A percentile compares a stretch with the other conserved stretches of the same genome.
These are phyloP conservation scores for Isochrysis galbana DNA, from an alignment of 78 protist species.

Conservation along the genomic window DNA sequence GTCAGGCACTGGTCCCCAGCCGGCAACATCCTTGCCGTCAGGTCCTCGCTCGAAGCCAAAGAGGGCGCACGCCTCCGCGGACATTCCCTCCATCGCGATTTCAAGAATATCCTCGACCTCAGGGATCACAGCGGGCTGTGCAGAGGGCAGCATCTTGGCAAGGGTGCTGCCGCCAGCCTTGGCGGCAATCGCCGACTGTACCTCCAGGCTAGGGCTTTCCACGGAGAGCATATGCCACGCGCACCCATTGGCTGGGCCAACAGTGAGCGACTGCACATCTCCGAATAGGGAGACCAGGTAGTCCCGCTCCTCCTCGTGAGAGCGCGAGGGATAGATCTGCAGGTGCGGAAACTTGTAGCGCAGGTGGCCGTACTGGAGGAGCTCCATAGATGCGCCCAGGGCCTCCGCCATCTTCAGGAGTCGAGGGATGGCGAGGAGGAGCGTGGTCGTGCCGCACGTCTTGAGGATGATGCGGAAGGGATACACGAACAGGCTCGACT, in stretches of 20 bases:
- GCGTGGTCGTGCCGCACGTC: constrained; percentile 92
- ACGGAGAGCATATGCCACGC: neutral
- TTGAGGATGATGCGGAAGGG: constrained; percentile 68
- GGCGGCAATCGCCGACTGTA: neutral
- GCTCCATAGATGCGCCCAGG: constrained; percentile 42
- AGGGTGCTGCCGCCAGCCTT: neutral
- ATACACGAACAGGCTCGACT: constrained; percentile 82
- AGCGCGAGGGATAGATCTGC: constrained; percentile 49
- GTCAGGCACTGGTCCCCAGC: neutral
- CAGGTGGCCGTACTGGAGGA: constrained; percentile 75
- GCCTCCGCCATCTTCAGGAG: neutral
- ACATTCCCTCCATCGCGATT: neutral
- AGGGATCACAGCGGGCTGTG: too few relatives aligned
- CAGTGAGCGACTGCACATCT: neutral
- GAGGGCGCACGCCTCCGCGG: neutral
- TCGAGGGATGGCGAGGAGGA: constrained; percentile 68
- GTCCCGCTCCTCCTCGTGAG: too few relatives aligned
- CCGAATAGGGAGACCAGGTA: neutral
- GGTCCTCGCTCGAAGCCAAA: neutral
- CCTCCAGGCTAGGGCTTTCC: neutral
- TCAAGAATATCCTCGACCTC: neutral
- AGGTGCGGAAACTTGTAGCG: constrained; percentile 75
- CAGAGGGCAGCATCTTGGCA: neutral
- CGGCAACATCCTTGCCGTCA: neutral
- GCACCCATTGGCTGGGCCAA: neutral